Evolutionary conservation across 1,284 basidiomycete species (phyloP).

Genomic region (Schizophyllum amplum): DNA sequence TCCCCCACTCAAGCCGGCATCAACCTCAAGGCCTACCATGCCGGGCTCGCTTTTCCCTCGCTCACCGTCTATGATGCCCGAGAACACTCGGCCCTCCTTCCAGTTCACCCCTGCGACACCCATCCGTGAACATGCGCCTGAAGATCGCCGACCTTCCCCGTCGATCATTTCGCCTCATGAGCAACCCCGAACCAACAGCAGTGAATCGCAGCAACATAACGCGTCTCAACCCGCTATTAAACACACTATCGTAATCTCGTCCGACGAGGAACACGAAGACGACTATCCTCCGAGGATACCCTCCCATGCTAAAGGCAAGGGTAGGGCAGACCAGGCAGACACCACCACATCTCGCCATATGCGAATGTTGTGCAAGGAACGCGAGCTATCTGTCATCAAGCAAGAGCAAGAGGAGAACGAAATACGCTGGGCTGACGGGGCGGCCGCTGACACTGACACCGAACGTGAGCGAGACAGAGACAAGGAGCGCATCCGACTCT

Average conservation of each 20-base stretch:
- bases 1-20: not conserved
- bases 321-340: conserved; percentile 31
- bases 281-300: conserved; percentile 8
- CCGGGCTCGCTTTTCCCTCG: not conserved
- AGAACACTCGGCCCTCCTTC: not conserved
- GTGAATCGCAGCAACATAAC: not conserved
- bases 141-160: not conserved
- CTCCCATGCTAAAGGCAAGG: conserved; percentile 41
- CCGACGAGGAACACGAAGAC: conserved; percentile 13
- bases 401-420: conserved; percentile 38
- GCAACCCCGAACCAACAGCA: not conserved
- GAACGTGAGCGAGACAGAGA: conserved; percentile 40
- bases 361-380: conserved; percentile 48
- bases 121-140: not conserved
- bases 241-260: conserved; percentile 24
- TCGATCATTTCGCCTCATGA: not conserved
- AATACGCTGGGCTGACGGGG: not conserved
- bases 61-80: not conserved
- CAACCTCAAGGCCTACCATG: not conserved
- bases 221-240: not conserved
- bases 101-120: not conserved
- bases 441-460: conserved; percentile 6
- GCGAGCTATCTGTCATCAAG: conserved; percentile 45
- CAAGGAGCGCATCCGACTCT: conserved; percentile 51
- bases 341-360: conserved; percentile 30